phyloP scores from a whole-genome alignment of 2,329 filamentous ascomycete species.

The Chrysosporium keratinophilum region DNA sequence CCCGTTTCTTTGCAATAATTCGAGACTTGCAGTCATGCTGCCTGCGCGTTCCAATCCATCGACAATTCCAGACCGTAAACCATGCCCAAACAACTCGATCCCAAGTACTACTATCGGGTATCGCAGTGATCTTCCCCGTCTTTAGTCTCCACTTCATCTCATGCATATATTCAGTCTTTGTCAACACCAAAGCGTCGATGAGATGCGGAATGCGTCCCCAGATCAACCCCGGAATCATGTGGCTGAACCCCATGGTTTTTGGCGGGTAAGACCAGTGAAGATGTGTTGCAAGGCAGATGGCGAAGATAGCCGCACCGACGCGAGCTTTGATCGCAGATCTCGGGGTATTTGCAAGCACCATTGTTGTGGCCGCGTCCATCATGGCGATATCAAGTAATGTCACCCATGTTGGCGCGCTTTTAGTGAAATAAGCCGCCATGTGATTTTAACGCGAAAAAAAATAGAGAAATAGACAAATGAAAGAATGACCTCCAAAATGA shows the following conservation, averaged over 20 bases:
- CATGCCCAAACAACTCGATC: conserved; percentile 4
- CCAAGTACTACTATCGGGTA: background rate
- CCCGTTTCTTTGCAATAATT: background rate
- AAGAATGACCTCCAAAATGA: no score
- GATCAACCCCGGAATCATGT: background rate
- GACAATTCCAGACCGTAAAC: conserved; percentile 2
- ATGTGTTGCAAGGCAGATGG: background rate
- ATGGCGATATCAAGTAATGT: background rate
- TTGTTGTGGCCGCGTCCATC: background rate
- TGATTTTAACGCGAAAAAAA: background rate
- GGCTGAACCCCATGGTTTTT: background rate
- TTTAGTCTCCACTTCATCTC: conserved; percentile 8
- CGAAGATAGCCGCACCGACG: background rate
- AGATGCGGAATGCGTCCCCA: background rate
- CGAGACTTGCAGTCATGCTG: background rate
- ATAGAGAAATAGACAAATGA: background rate
- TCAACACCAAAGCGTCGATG: background rate
- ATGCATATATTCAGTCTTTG: background rate
- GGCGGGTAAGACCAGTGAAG: background rate
- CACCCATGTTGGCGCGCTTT: background rate
- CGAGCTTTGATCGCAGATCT: background rate
- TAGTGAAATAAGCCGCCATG: background rate
- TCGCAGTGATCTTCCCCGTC: background rate
- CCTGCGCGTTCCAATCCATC: conserved; percentile 9
- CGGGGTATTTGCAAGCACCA: background rate